phyloP scores from a whole-genome alignment of 768 basidiomycete genomes.

The Boletus reticulatus region DNA sequence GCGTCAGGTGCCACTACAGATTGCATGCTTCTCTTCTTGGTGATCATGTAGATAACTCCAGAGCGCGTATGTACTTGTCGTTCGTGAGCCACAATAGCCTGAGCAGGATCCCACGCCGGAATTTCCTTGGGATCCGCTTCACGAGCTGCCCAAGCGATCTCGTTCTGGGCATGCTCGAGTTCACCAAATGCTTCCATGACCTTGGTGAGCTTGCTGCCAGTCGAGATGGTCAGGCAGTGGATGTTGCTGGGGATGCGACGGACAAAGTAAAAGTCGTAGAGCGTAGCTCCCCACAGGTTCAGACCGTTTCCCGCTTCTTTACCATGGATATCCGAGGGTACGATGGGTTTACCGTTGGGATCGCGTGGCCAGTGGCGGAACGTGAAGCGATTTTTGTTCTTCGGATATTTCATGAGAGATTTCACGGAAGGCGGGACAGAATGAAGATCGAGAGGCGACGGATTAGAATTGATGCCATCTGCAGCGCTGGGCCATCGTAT shows the following conservation, averaged over 20 bases:
- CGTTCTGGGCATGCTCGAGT: constrained; percentile 10
- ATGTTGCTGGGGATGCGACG: background rate
- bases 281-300: constrained; percentile 27
- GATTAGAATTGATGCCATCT: background rate
- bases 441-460: constrained; percentile 9
- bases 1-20: background rate
- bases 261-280: constrained; percentile 29
- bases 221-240: constrained; percentile 1
- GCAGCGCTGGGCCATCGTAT: background rate
- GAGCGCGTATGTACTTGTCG: background rate
- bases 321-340: constrained; percentile 9
- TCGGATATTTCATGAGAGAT: background rate
- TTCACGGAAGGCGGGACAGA: background rate
- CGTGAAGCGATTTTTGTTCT: constrained; percentile 10
- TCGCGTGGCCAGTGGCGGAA: constrained; percentile 29
- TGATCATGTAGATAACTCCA: background rate
- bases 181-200: constrained; percentile 20
- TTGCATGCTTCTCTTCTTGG: background rate
- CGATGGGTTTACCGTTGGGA: constrained; percentile 18
- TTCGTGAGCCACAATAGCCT: constrained; percentile 12
- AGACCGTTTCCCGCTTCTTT: constrained; percentile 22
- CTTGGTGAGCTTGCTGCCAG: constrained; percentile 23
- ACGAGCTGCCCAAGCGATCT: constrained; percentile 19
- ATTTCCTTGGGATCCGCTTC: constrained; percentile 23
- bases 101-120: constrained; percentile 11